phyloP scores from a whole-genome alignment of 441 rosid species.

The Jatropha multifida region DNA sequence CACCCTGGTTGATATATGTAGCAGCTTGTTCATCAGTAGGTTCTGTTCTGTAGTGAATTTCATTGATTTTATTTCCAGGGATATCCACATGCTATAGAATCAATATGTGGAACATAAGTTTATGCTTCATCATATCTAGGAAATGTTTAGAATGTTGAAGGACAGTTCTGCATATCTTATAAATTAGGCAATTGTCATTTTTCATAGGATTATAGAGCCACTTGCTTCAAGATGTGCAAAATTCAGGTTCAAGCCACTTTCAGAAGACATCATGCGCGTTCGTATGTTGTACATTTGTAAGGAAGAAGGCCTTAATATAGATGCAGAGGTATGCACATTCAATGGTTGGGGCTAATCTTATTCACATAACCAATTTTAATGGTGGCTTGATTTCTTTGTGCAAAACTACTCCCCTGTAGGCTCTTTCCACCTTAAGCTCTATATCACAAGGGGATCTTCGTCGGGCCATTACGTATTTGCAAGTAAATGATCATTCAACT shows the following conservation, averaged over 20 bases:
- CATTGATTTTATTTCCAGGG: background rate
- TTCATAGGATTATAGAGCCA: slow-evolving; percentile 84
- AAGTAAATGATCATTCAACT: slow-evolving; percentile 42
- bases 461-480: slow-evolving; percentile 92
- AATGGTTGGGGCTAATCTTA: slow-evolving; percentile 23
- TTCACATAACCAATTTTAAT: background rate
- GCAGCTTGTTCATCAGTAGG: background rate
- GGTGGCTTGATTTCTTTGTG: slow-evolving; percentile 12
- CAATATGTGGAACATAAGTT: background rate
- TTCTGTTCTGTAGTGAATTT: background rate
- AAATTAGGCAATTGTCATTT: background rate
- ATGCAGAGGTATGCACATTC: slow-evolving; percentile 56
- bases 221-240: slow-evolving; percentile 99
- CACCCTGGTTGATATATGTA: background rate
- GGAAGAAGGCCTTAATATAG: slow-evolving; percentile 78
- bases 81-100: background rate
- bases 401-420: slow-evolving; percentile 39
- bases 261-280: slow-evolving; percentile 85
- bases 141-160: background rate
- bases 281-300: slow-evolving; percentile 81
- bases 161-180: background rate
- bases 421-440: slow-evolving; percentile 77
- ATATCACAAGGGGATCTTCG: slow-evolving; percentile 98
- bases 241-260: slow-evolving; percentile 96
- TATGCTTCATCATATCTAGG: background rate